Evolutionary conservation across 805 yeast genomes (phyloP).

Genomic region (Saccharomyces mikatae): DNA sequence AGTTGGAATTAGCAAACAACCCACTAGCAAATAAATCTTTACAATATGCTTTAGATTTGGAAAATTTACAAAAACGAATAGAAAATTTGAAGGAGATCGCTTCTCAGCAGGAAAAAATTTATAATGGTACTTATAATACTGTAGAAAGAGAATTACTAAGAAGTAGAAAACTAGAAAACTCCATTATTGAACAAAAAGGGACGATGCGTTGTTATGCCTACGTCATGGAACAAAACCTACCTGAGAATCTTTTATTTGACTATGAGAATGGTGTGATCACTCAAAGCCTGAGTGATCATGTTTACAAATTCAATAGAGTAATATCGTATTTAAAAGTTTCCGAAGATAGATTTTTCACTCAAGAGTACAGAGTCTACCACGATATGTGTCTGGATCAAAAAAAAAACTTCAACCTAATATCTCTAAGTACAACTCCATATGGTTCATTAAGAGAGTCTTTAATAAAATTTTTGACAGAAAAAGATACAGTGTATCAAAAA

Average conservation of each 20-base stretch:
- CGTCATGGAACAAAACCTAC: slow-evolving; percentile 5
- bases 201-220: slow-evolving; percentile 28
- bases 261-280: slow-evolving; percentile 10
- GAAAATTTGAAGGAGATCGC: slow-evolving; percentile 15
- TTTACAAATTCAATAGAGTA: slow-evolving; percentile 17
- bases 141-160: slow-evolving; percentile 32
- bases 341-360: slow-evolving; percentile 15
- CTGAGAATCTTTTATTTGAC: slow-evolving; percentile 8
- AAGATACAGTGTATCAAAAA: slow-evolving; percentile 4
- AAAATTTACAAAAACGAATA: slow-evolving; percentile 16
- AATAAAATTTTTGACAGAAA: slow-evolving; percentile 12
- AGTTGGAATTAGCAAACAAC: slow-evolving; percentile 4
- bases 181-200: slow-evolving; percentile 36
- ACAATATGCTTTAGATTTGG: slow-evolving; percentile 6
- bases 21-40: neutral
- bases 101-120: slow-evolving; percentile 12
- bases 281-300: neutral
- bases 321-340: slow-evolving; percentile 16
- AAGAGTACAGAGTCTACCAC: slow-evolving; percentile 24
- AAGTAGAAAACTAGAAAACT: slow-evolving; percentile 41
- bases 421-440: slow-evolving; percentile 14
- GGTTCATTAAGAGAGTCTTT: slow-evolving; percentile 9
- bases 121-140: slow-evolving; percentile 24
- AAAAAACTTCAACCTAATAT: slow-evolving; percentile 21
- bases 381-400: slow-evolving; percentile 21